A percentile compares a stretch with the other conserved stretches of the same genome.
Evolutionary conservation across 768 basidiomycete species (phyloP).

Genomic region (Podaxis mareebaensis): DNA sequence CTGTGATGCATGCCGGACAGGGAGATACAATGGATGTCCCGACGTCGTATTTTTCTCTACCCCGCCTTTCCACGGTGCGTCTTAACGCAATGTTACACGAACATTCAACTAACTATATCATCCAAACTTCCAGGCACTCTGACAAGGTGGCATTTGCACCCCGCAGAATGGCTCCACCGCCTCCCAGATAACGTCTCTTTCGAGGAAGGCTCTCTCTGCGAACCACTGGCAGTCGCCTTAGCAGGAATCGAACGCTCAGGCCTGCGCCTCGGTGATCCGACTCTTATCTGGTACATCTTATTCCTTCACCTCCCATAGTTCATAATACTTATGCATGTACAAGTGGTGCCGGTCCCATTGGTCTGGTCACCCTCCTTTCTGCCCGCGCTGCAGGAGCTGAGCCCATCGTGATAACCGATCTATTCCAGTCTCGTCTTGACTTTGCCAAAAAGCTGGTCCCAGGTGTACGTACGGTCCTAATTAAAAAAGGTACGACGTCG

Average conservation of each 20-base stretch:
- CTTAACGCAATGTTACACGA: background rate
- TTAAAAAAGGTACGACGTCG: constrained; percentile 43
- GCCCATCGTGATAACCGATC: constrained; percentile 68
- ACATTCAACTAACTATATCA: background rate
- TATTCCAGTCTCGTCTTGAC: constrained; percentile 64
- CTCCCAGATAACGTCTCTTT: constrained; percentile 62
- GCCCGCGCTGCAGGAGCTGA: constrained; percentile 70
- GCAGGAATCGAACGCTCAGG: constrained; percentile 68
- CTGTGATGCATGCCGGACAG: constrained; percentile 63
- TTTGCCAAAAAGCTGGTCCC: constrained; percentile 66
- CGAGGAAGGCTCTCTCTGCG: constrained; percentile 69
- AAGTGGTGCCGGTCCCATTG: constrained; percentile 71
- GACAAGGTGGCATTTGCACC: constrained; percentile 66
- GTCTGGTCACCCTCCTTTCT: constrained; percentile 59
- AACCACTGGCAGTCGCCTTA: constrained; percentile 66
- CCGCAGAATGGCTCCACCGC: constrained; percentile 67
- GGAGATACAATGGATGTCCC: constrained; percentile 64
- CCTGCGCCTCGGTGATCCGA: constrained; percentile 63
- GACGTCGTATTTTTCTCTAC: constrained; percentile 70
- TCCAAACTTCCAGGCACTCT: constrained; percentile 46
- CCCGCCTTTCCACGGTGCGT: constrained; percentile 63
- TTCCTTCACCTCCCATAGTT: background rate
- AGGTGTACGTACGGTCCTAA: constrained; percentile 56
- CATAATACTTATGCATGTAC: constrained; percentile 2
- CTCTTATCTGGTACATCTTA: constrained; percentile 53